Evolutionary conservation across 345 rosid genomes (phyloP).

Genomic region (Eucalyptus fibrosa): DNA sequence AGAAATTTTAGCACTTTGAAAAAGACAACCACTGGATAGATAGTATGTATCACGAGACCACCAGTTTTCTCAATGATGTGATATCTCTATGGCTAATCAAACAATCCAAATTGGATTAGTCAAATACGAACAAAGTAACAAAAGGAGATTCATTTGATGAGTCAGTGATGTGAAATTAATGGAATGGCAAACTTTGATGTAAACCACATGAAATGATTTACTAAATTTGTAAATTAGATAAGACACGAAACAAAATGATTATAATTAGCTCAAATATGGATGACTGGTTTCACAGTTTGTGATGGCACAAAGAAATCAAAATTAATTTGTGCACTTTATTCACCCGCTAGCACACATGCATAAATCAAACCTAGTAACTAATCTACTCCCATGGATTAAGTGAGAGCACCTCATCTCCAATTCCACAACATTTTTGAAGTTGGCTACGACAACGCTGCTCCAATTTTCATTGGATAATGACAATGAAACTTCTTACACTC

Average conservation of each 20-base stretch:
- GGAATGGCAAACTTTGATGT: fast-evolving
- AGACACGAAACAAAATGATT: not conserved
- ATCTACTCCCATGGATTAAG: not conserved
- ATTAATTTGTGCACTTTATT: not conserved
- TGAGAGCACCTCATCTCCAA: not conserved
- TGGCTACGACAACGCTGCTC: too few species aligned
- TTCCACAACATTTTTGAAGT: not conserved
- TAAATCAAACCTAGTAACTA: not conserved
- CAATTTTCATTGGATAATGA: too few species aligned
- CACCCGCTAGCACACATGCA: not conserved
- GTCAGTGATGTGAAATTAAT: not conserved
- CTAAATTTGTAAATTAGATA: not conserved
- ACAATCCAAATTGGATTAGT: not conserved
- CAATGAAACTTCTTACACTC: too few species aligned
- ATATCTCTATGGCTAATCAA: not conserved
- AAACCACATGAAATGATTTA: not conserved
- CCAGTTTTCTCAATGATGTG: not conserved
- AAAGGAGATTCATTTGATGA: not conserved
- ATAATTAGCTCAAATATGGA: not conserved
- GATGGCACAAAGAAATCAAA: not conserved
- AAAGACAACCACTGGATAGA: fast-evolving
- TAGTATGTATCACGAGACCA: not conserved
- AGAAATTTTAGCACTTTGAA: not conserved
- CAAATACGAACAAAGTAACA: not conserved
- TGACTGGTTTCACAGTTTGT: not conserved